Evolutionary conservation across 805 yeast genomes (phyloP).

Genomic region (Pichia membranifaciens): DNA sequence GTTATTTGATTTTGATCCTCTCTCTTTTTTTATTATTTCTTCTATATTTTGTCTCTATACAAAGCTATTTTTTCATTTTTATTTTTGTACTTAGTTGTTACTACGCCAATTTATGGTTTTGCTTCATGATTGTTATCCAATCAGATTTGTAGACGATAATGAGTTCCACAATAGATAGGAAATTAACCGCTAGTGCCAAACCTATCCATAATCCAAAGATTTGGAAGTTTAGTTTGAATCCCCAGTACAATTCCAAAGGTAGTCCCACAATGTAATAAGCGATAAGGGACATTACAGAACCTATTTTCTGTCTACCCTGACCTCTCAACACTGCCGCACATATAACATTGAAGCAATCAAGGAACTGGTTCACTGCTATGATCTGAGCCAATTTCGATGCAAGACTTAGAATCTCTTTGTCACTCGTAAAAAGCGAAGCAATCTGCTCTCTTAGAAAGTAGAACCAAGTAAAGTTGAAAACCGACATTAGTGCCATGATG

Average conservation of each 20-base stretch:
- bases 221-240: slow-evolving; percentile 35
- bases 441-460: slow-evolving; percentile 32
- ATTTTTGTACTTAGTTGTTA: background rate
- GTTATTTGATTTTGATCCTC: too few species aligned
- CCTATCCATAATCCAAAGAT: slow-evolving; percentile 47
- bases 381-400: slow-evolving; percentile 38
- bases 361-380: slow-evolving; percentile 46
- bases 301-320: slow-evolving; percentile 50
- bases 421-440: slow-evolving; percentile 39
- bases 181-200: slow-evolving; percentile 37
- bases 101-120: slow-evolving; percentile 19
- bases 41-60: background rate
- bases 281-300: slow-evolving; percentile 41
- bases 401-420: slow-evolving; percentile 31
- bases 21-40: background rate
- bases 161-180: slow-evolving; percentile 36
- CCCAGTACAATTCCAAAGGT: slow-evolving; percentile 41
- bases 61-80: background rate
- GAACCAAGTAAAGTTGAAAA: slow-evolving; percentile 35
- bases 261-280: slow-evolving; percentile 45
- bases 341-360: slow-evolving; percentile 42
- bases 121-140: slow-evolving; percentile 48
- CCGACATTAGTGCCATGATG: slow-evolving; percentile 30
- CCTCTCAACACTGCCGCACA: slow-evolving; percentile 47
- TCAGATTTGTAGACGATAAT: slow-evolving; percentile 39